Evolutionary conservation across 2,329 filamentous ascomycete genomes (phyloP), one percentile per base, ranked within the genome.

Genomic region (Clathrospora elynae): DNA sequence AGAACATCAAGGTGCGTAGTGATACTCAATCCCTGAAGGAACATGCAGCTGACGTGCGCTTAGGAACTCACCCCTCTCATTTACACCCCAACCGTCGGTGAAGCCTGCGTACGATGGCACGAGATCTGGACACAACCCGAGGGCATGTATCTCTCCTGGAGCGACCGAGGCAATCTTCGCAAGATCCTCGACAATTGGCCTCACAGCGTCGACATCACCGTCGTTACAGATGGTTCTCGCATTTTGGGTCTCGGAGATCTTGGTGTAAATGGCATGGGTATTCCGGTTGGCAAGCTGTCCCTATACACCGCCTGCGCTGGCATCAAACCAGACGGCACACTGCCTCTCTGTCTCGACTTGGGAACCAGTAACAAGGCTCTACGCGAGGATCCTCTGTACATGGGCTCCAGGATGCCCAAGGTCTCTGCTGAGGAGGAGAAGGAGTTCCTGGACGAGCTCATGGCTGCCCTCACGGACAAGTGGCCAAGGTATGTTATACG

Each of bases 401-500:
- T 97, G 68, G 93, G 93, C 62, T 87, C 91, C 61, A 85, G 90
- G 63, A 82, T 87, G 60, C 88, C 87, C 73, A 92, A 95, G 67
- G 81, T 92, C 39, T 79, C 86, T 6, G 75, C 86, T 13, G 80
- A 86, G 38, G 85, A 92, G 61, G 90, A 95, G 75, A 84, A 86
- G 68, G 88, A 89, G 54, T 97, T 97, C 74, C 83, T 97, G 77
- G 93, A 97, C 67, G 93, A 97, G 78, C 86, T 99, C 77, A 97
- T 99, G 93, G 81, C 83, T 62, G 92, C 93, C 43, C 81, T 89
- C 49, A 87, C 86, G 43, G 90, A 96, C 70, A 78, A 79, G 55
- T 87, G 83, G 84, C 83, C 84, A 42, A 81, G 78, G 78, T 81
- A 71, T 71, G 78, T 73, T 46, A 42, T 50, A 46, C 28, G 10